phyloP scores from a whole-genome alignment of 2,329 filamentous ascomycete species.

The Microdochium paspali region DNA sequence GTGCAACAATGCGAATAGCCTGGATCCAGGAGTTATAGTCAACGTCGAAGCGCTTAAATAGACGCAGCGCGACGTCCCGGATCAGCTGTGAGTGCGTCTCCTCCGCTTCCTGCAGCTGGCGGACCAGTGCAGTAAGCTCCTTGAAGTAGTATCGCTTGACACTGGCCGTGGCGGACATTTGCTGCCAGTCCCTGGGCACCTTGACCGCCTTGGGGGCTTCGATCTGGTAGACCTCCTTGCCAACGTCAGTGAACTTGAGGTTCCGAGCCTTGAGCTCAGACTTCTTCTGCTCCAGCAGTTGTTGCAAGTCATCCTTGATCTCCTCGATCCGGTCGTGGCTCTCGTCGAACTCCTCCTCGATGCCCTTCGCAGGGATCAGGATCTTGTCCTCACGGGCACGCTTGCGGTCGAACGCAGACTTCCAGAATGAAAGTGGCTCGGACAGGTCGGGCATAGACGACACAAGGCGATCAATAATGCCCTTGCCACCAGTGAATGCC shows the following conservation, averaged over 20 bases:
- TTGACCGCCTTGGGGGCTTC: constrained; percentile 81
- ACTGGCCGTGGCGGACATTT: constrained; percentile 88
- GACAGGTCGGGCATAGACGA: constrained; percentile 76
- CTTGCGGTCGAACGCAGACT: constrained; percentile 77
- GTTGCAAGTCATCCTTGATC: constrained; percentile 64
- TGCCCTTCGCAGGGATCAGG: constrained; percentile 74
- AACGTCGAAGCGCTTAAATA: constrained; percentile 81
- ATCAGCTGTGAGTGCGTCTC: constrained; percentile 89
- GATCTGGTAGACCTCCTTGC: constrained; percentile 95
- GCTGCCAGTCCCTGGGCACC: constrained; percentile 81
- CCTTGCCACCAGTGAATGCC: constrained; percentile 65
- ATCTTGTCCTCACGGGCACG: constrained; percentile 73
- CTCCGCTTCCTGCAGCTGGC: constrained; percentile 84
- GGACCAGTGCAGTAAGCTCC: constrained; percentile 72
- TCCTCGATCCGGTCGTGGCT: constrained; percentile 69
- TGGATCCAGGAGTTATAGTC: constrained; percentile 79
- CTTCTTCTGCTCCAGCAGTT: constrained; percentile 62
- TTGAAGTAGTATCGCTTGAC: constrained; percentile 93
- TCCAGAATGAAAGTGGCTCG: constrained; percentile 72
- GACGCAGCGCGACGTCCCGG: constrained; percentile 73
- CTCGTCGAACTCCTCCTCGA: constrained; percentile 86
- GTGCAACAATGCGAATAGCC: constrained; percentile 81
- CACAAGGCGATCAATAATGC: constrained; percentile 77
- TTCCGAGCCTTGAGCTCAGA: constrained; percentile 64
- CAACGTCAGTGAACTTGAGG: constrained; percentile 72